These are phyloP conservation scores for Eremothecium gossypii DNA, from an alignment of 1,139 yeast genomes.

Conservation along the genomic window DNA sequence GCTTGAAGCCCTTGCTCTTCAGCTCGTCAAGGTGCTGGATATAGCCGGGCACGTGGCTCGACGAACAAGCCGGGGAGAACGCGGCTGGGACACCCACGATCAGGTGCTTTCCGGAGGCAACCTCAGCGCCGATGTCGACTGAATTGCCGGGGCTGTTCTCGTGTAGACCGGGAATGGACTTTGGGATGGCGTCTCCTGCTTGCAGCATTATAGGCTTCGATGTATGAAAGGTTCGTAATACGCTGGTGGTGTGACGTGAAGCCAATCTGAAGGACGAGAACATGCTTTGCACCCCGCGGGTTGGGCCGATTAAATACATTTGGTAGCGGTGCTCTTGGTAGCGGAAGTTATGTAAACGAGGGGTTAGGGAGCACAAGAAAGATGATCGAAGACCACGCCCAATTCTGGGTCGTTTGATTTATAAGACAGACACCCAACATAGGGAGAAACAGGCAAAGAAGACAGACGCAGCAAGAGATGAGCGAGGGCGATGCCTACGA, in stretches of 20 bases:
- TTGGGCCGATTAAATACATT: not conserved
- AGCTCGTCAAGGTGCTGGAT: constrained; percentile 43
- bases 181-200: constrained; percentile 48
- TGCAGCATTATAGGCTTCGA: too few species aligned
- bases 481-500: constrained; percentile 23
- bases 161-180: constrained; percentile 37
- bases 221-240: too few species aligned
- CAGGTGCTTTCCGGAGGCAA: constrained; percentile 39
- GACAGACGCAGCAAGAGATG: not conserved
- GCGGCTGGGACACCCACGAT: constrained; percentile 89
- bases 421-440: too few species aligned
- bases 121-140: constrained; percentile 50
- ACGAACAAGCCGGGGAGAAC: constrained; percentile 77
- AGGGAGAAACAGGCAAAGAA: too few species aligned
- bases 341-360: not conserved
- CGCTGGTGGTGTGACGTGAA: too few species aligned
- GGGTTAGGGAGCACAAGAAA: not conserved
- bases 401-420: too few species aligned
- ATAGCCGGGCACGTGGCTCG: constrained; percentile 73
- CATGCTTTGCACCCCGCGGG: too few species aligned
- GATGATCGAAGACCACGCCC: not conserved
- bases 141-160: constrained; percentile 63
- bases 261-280: too few species aligned
- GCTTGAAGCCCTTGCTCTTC: constrained; percentile 53
- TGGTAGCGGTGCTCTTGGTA: not conserved